A percentile compares a stretch with the other conserved stretches of the same genome.
Evolutionary conservation across 768 basidiomycete species (phyloP).

Genomic region (Lactarius evosmus): DNA sequence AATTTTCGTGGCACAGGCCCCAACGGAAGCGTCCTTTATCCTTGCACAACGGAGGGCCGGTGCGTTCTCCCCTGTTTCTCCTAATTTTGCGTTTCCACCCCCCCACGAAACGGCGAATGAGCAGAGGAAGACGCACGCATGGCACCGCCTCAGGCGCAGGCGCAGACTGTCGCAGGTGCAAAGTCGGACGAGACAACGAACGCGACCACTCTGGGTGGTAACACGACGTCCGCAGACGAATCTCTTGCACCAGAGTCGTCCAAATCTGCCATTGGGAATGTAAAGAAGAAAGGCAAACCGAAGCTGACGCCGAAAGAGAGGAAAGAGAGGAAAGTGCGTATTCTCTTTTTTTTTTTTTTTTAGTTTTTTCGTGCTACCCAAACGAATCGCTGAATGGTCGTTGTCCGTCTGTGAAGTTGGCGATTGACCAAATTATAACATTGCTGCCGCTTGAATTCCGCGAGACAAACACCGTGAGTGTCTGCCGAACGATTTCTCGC

Average conservation of each 20-base stretch:
- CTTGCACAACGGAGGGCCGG: constrained; percentile 61
- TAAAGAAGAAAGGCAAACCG: constrained; percentile 54
- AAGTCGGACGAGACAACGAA: constrained; percentile 36
- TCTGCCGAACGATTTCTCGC: background rate
- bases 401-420: constrained; percentile 39
- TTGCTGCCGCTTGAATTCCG: constrained; percentile 87
- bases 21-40: constrained; percentile 38
- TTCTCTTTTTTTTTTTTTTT: background rate
- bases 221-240: constrained; percentile 42
- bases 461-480: constrained; percentile 77
- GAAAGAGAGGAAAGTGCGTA: constrained; percentile 70
- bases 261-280: constrained; percentile 39
- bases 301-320: constrained; percentile 78
- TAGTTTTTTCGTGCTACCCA: background rate
- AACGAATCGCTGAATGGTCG: background rate
- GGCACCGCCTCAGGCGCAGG: constrained; percentile 42
- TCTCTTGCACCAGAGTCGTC: constrained; percentile 34
- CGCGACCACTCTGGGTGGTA: constrained; percentile 31
- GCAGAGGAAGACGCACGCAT: constrained; percentile 59
- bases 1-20: constrained; percentile 25
- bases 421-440: constrained; percentile 67
- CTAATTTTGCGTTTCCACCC: background rate
- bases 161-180: constrained; percentile 34
- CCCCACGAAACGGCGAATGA: background rate
- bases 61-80: constrained; percentile 33